phyloP scores from a whole-genome alignment of 345 rosid species.

The Durio zibethinus region DNA sequence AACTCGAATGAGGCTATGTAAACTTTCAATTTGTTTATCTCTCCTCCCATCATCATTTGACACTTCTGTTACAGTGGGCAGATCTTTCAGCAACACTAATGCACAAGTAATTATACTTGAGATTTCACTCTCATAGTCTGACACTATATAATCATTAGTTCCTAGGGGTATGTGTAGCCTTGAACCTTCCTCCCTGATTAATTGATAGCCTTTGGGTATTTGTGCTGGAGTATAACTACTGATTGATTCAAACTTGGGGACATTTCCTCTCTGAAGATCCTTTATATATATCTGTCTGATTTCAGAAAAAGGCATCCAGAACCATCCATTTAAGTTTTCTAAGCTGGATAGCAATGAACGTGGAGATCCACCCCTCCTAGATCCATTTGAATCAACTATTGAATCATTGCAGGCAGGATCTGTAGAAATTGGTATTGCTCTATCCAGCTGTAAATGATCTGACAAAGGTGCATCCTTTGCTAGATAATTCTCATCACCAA shows the following conservation, averaged over 20 bases:
- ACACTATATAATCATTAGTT: constrained; percentile 49
- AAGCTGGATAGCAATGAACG: constrained; percentile 37
- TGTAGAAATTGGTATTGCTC: constrained; percentile 33
- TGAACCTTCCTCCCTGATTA: constrained; percentile 70
- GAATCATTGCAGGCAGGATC: constrained; percentile 25
- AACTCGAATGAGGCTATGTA: constrained; percentile 26
- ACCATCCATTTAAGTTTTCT: constrained; percentile 60
- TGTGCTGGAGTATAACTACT: constrained; percentile 39
- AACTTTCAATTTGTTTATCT: constrained; percentile 35
- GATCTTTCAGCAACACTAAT: constrained; percentile 51
- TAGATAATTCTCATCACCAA: constrained; percentile 18
- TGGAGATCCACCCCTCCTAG: constrained; percentile 29
- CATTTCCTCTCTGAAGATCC: constrained; percentile 57
- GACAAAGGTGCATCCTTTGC: constrained; percentile 18
- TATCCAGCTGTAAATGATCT: constrained; percentile 31
- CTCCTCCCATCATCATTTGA: constrained; percentile 30
- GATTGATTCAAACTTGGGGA: constrained; percentile 47
- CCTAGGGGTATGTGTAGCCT: constrained; percentile 71
- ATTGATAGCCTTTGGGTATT: constrained; percentile 42
- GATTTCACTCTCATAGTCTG: constrained; percentile 85
- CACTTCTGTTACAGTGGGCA: constrained; percentile 25
- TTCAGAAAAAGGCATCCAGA: constrained; percentile 79
- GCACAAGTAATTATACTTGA: constrained; percentile 94
- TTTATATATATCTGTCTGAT: constrained; percentile 48
- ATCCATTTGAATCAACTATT: constrained; percentile 21